phyloP scores from a whole-genome alignment of 2,329 filamentous ascomycete species.

The Emmonsiellopsis sp. region DNA sequence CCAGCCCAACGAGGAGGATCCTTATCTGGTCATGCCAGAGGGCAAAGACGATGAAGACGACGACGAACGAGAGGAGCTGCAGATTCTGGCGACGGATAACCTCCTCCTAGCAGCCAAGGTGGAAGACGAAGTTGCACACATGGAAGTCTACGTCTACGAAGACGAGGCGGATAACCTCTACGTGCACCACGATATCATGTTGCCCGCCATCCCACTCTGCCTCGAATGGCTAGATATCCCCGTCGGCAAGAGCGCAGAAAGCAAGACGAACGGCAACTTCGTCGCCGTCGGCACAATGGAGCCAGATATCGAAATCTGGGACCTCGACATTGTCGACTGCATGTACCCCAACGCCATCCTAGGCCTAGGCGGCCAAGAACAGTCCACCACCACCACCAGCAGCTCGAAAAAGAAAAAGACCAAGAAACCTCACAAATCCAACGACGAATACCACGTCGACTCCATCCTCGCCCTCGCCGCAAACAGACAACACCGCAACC shows the following conservation, averaged over 20 bases:
- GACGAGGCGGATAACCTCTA: conserved; percentile 93
- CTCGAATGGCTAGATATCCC: conserved; percentile 92
- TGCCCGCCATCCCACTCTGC: conserved; percentile 89
- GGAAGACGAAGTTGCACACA: conserved; percentile 91
- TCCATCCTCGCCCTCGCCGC: conserved; percentile 83
- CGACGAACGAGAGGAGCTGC: conserved; percentile 85
- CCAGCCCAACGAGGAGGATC: conserved; percentile 86
- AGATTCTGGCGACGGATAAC: conserved; percentile 89
- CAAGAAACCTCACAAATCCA: conserved; percentile 81
- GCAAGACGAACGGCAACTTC: conserved; percentile 71
- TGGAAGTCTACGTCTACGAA: conserved; percentile 97
- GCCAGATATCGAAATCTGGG: conserved; percentile 97
- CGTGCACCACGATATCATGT: conserved; percentile 98
- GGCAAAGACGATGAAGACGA: conserved; percentile 55
- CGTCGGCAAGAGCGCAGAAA: conserved; percentile 62
- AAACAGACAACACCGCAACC: conserved; percentile 86
- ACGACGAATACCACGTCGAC: conserved; percentile 89
- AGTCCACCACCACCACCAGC: conserved; percentile 40
- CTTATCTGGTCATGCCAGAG: conserved; percentile 83
- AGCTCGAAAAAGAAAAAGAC: conserved; percentile 63
- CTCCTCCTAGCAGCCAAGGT: conserved; percentile 85
- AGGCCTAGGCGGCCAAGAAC: conserved; percentile 56
- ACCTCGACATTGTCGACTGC: conserved; percentile 88
- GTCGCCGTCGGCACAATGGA: conserved; percentile 96
- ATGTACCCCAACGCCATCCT: conserved; percentile 98